Conservation (phyloP, 352 stramenopile species). For the Globisporangium alternatum region DNA sequence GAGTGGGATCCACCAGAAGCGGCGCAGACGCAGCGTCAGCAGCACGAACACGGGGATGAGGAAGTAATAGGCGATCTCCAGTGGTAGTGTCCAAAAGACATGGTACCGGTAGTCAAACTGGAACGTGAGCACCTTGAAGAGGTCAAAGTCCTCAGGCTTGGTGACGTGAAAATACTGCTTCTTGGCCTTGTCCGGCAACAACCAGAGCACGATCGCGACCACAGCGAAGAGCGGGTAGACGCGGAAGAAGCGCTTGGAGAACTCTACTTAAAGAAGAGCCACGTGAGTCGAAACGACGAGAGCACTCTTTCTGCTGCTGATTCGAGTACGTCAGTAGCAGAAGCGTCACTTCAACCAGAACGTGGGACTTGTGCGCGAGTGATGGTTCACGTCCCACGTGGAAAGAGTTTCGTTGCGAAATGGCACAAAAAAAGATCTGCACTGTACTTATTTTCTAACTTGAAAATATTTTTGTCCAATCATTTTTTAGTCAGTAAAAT, state of each 20-base stretch:
- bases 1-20: slow-evolving; percentile 22
- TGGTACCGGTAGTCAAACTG: slow-evolving; percentile 29
- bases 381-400: background rate
- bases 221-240: slow-evolving; percentile 53
- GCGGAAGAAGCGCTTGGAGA: slow-evolving; percentile 47
- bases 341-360: slow-evolving; percentile 7
- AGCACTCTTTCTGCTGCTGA: too few species aligned
- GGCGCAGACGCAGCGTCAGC: background rate
- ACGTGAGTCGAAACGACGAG: background rate
- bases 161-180: slow-evolving; percentile 26
- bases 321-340: too few species aligned
- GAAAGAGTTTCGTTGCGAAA: background rate
- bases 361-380: background rate
- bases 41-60: slow-evolving; percentile 33
- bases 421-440: background rate
- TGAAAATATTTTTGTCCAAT: background rate
- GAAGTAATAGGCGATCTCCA: slow-evolving; percentile 49
- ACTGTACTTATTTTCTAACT: background rate
- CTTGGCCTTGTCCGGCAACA: slow-evolving; percentile 31
- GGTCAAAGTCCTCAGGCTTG: slow-evolving; percentile 22
- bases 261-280: slow-evolving; percentile 17
- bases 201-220: slow-evolving; percentile 26
- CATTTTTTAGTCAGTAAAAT: background rate
- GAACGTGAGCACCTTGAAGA: slow-evolving; percentile 34
- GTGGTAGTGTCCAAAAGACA: slow-evolving; percentile 49